Evolutionary conservation across 257 asterid genomes (phyloP).

Genomic region (Salvia hispanica): DNA sequence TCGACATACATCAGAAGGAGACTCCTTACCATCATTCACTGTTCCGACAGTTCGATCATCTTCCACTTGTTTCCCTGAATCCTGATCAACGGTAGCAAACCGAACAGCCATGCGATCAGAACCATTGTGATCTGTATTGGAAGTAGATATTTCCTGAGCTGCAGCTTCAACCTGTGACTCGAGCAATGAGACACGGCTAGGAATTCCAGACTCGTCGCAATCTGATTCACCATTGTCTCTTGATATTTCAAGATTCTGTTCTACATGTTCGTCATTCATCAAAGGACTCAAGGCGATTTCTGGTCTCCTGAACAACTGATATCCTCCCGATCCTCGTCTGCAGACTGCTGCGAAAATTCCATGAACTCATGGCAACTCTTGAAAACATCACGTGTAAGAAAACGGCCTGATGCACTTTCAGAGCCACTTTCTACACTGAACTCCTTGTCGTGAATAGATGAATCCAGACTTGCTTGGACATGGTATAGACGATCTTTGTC

Average conservation of each 20-base stretch:
- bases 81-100: constrained; percentile 36
- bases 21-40: constrained; percentile 32
- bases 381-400: constrained; percentile 54
- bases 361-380: constrained; percentile 78
- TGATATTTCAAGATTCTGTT: constrained; percentile 39
- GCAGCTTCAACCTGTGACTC: constrained; percentile 45
- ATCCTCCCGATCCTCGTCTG: constrained; percentile 36
- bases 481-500: constrained; percentile 36
- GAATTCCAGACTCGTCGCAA: constrained; percentile 27
- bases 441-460: constrained; percentile 36
- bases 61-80: constrained; percentile 39
- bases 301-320: constrained; percentile 39
- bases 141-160: constrained; percentile 31
- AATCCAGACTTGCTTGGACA: constrained; percentile 35
- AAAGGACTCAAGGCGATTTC: constrained; percentile 38
- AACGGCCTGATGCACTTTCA: constrained; percentile 32
- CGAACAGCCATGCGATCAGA: constrained; percentile 38
- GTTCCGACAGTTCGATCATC: constrained; percentile 29
- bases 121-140: constrained; percentile 34
- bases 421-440: constrained; percentile 25
- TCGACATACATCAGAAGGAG: constrained; percentile 40
- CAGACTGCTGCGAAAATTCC: constrained; percentile 46
- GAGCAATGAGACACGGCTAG: constrained; percentile 29
- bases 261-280: constrained; percentile 41
- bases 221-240: constrained; percentile 29